phyloP scores from a whole-genome alignment of 495 filamentous ascomycete genomes.

The Neurospora sp. region DNA sequence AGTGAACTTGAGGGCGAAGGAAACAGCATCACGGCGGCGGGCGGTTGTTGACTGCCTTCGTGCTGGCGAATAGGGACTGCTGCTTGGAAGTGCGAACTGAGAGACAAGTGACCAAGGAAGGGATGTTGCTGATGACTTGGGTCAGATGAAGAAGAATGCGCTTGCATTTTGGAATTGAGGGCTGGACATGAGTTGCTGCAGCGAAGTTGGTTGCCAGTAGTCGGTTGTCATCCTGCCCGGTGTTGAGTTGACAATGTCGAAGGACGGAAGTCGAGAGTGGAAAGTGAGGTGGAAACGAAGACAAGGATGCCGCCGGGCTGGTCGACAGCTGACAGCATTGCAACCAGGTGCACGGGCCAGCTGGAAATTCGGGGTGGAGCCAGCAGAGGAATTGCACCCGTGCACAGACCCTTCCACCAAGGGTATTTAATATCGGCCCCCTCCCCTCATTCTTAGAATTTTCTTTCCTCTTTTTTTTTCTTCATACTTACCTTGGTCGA shows the following conservation, averaged over 20 bases:
- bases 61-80: background rate
- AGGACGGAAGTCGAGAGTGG: background rate
- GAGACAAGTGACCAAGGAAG: background rate
- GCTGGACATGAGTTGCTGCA: background rate
- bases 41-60: background rate
- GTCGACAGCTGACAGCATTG: background rate
- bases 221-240: background rate
- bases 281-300: background rate
- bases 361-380: background rate
- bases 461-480: conserved; percentile 12
- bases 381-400: background rate
- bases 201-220: background rate
- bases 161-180: background rate
- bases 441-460: conserved; percentile 1
- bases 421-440: background rate
- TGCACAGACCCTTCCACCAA: conserved; percentile 1
- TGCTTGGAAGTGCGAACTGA: background rate
- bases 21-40: background rate
- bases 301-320: background rate
- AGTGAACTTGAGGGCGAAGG: background rate
- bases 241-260: background rate
- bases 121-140: background rate
- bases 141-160: background rate
- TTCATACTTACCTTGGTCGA: conserved; percentile 21
- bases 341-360: background rate